Evolutionary conservation across 192 early-diverging fungal species (phyloP).

Genomic region (Coemansia sp.): DNA sequence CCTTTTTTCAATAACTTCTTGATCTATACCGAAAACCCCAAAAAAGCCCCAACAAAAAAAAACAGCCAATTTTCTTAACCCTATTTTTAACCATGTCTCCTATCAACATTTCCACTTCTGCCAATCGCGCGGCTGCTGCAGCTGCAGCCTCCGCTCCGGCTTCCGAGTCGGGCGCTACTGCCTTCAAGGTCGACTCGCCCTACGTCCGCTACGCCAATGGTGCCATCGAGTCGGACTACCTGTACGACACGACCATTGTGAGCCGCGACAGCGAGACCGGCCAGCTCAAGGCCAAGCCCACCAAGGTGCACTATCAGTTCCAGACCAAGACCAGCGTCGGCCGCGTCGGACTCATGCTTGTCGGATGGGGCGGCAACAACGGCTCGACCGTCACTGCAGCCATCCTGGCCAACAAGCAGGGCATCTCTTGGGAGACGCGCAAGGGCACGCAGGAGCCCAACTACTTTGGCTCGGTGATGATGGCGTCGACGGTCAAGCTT

Average conservation of each 20-base stretch:
- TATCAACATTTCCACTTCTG: slow-evolving; percentile 26
- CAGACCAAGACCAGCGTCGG: slow-evolving; percentile 74
- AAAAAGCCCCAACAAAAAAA: slow-evolving; percentile 10
- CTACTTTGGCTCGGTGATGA: slow-evolving; percentile 97
- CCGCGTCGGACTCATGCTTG: slow-evolving; percentile 88
- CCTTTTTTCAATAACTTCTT: slow-evolving; percentile 23
- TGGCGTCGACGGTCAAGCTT: slow-evolving; percentile 94
- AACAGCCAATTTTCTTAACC: slow-evolving; percentile 18
- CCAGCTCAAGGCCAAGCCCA: slow-evolving; percentile 74
- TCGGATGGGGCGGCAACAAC: slow-evolving; percentile 99
- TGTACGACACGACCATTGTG: slow-evolving; percentile 87
- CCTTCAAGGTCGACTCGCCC: slow-evolving; percentile 85
- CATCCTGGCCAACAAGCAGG: slow-evolving; percentile 89
- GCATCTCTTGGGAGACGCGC: slow-evolving; percentile 90
- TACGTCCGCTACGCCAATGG: slow-evolving; percentile 84
- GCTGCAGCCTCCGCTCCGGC: slow-evolving; percentile 17
- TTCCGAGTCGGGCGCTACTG: slow-evolving; percentile 41
- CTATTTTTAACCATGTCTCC: slow-evolving; percentile 37
- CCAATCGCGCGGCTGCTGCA: slow-evolving; percentile 28
- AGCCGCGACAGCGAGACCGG: slow-evolving; percentile 61
- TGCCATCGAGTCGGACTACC: slow-evolving; percentile 80
- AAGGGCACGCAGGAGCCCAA: slow-evolving; percentile 87
- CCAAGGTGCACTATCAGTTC: slow-evolving; percentile 86
- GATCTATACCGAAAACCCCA: slow-evolving; percentile 19
- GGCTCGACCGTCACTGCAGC: slow-evolving; percentile 96